Conservation (phyloP, 208 protist species). For the Crithidia brevicula region DNA sequence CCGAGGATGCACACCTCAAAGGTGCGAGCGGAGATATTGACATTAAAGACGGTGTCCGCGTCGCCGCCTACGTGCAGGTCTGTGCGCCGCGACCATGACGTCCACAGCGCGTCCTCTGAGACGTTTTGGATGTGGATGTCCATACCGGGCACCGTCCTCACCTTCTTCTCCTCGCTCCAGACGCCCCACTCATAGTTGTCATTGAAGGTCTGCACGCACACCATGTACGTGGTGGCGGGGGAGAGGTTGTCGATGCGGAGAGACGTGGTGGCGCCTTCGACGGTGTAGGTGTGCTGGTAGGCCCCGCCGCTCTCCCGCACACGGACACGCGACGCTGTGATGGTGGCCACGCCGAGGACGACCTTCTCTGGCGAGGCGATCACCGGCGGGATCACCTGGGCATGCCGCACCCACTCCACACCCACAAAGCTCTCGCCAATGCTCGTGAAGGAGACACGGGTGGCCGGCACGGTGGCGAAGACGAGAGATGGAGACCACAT, state of each 20-base stretch:
- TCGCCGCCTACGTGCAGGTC: constrained; percentile 59
- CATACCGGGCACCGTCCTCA: constrained; percentile 88
- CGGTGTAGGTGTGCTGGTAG: constrained; percentile 65
- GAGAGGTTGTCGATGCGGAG: constrained; percentile 67
- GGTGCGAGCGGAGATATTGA: constrained; percentile 71
- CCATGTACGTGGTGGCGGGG: constrained; percentile 87
- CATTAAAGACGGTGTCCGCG: constrained; percentile 80
- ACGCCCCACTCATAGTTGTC: constrained; percentile 92
- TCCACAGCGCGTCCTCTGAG: constrained; percentile 90
- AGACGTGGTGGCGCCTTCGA: constrained; percentile 69
- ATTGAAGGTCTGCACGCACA: constrained; percentile 91
- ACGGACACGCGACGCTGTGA: constrained; percentile 84
- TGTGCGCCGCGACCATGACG: constrained; percentile 78
- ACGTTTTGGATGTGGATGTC: constrained; percentile 85
- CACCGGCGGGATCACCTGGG: constrained; percentile 67
- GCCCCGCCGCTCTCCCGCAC: constrained; percentile 77
- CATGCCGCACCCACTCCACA: constrained; percentile 79
- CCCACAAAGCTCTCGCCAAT: constrained; percentile 89
- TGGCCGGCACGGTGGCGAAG: constrained; percentile 88
- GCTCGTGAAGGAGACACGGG: constrained; percentile 70
- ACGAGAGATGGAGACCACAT: constrained; percentile 86
- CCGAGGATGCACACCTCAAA: constrained; percentile 87
- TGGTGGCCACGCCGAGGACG: constrained; percentile 67
- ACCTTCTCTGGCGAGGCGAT: constrained; percentile 57
- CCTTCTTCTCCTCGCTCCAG: constrained; percentile 88